phyloP scores from a whole-genome alignment of 176 grass and related monocot genomes.

The Aegilops tauschii region DNA sequence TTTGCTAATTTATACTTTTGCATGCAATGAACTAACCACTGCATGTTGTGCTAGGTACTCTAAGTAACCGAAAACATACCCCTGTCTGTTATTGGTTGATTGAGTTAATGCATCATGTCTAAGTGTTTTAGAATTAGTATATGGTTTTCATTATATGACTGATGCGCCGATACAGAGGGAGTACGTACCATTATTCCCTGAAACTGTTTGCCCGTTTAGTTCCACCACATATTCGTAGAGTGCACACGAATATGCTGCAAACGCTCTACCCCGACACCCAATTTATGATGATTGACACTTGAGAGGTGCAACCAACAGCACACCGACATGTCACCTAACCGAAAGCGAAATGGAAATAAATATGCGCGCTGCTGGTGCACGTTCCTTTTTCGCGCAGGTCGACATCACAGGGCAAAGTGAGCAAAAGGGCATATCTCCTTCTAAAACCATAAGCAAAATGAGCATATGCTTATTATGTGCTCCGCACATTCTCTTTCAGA shows the following conservation, averaged over 20 bases:
- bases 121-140: too few relatives aligned
- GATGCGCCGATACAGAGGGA: too few relatives aligned
- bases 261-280: neutral
- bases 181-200: neutral
- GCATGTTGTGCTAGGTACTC: too few relatives aligned
- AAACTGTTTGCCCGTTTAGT: neutral
- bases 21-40: too few relatives aligned
- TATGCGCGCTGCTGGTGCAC: neutral
- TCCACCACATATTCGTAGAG: neutral
- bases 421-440: constrained; percentile 17
- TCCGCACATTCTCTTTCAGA: neutral
- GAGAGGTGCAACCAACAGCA: neutral
- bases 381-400: neutral
- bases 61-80: too few relatives aligned
- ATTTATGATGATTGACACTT: neutral
- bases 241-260: constrained; percentile 13
- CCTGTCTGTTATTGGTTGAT: too few relatives aligned
- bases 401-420: neutral
- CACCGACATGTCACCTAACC: constrained; percentile 22
- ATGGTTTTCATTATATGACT: too few relatives aligned
- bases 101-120: too few relatives aligned
- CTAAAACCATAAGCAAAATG: neutral
- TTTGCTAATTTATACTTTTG: too few relatives aligned
- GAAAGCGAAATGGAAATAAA: neutral
- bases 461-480: neutral